Conservation (phyloP, 140 eudicot genomes). For the Erigeron philadelphicus region DNA sequence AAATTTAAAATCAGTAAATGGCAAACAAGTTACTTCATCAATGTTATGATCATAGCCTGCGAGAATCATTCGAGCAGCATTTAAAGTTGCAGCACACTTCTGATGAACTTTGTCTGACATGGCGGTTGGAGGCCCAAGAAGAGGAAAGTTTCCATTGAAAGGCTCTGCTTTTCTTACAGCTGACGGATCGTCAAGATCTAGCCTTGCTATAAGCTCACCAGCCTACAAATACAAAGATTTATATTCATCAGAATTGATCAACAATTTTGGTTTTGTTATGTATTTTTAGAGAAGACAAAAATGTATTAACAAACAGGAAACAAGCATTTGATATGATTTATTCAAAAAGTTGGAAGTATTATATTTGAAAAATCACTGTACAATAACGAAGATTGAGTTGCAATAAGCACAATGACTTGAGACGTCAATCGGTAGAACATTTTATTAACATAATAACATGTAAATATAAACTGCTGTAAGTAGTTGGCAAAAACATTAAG, state of each 20-base stretch:
- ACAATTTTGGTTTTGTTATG: neutral
- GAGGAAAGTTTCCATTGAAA: slow-evolving; percentile 76
- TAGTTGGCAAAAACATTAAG: too few relatives aligned
- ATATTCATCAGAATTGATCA: neutral
- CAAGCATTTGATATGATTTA: too few relatives aligned
- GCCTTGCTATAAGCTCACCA: slow-evolving; percentile 91
- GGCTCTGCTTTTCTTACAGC: slow-evolving; percentile 99
- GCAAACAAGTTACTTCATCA: slow-evolving; percentile 58
- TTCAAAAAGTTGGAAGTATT: too few relatives aligned
- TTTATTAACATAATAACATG: too few relatives aligned
- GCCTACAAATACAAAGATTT: slow-evolving; percentile 38
- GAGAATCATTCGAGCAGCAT: slow-evolving; percentile 93
- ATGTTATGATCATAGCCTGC: slow-evolving; percentile 95
- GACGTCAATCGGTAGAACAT: too few relatives aligned
- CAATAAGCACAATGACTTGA: too few relatives aligned
- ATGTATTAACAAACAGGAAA: neutral
- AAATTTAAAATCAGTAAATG: slow-evolving; percentile 6
- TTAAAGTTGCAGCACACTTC: slow-evolving; percentile 90
- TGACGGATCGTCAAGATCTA: slow-evolving; percentile 92
- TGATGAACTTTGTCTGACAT: slow-evolving; percentile 97
- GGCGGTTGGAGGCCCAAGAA: slow-evolving; percentile 92
- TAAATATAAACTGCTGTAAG: too few relatives aligned
- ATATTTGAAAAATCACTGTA: too few relatives aligned
- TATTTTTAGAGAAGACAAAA: neutral
- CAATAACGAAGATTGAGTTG: too few relatives aligned